Evolutionary conservation across 2,329 filamentous ascomycete species (phyloP).

Genomic region (Graphium sp.): DNA sequence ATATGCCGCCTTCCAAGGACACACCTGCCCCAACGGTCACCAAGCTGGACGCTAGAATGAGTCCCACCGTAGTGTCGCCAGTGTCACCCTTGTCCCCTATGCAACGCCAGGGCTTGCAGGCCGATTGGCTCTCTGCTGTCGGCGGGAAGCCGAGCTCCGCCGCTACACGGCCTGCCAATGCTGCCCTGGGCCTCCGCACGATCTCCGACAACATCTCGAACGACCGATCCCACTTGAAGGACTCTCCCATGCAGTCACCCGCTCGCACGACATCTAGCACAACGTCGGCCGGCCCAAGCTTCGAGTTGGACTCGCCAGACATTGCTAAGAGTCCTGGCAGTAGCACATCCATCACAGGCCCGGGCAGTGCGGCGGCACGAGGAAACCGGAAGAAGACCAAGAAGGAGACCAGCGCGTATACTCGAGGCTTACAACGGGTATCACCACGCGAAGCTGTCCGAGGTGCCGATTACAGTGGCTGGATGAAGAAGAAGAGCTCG

Average conservation of each 20-base stretch:
- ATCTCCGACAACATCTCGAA: conserved; percentile 49
- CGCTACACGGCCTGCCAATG: conserved; percentile 21
- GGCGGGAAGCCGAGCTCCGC: conserved; percentile 34
- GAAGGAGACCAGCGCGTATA: conserved; percentile 90
- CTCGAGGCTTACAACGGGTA: conserved; percentile 68
- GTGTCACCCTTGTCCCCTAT: conserved; percentile 26
- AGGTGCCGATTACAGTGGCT: conserved; percentile 83
- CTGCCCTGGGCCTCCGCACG: conserved; percentile 57
- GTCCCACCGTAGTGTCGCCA: conserved; percentile 19
- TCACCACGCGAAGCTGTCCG: conserved; percentile 68
- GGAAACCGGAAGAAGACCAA: conserved; percentile 57
- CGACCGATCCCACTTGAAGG: conserved; percentile 32
- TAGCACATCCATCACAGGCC: conserved; percentile 29
- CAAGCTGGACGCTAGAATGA: conserved; percentile 32
- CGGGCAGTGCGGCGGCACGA: conserved; percentile 26
- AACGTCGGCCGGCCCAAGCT: conserved; percentile 47
- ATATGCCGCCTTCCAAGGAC: conserved; percentile 35
- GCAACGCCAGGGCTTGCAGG: conserved; percentile 24
- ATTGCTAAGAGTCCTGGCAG: conserved; percentile 28
- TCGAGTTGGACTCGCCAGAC: conserved; percentile 65
- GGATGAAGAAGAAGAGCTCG: conserved; percentile 99
- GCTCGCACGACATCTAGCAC: conserved; percentile 63
- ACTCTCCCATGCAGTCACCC: conserved; percentile 43
- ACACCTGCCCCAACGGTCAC: conserved; percentile 38
- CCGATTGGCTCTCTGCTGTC: conserved; percentile 36